Evolutionary conservation across 371 early-diverging fungal genomes (phyloP), one percentile per base, ranked within the genome.

Genomic region (Actinomucor elegans): DNA sequence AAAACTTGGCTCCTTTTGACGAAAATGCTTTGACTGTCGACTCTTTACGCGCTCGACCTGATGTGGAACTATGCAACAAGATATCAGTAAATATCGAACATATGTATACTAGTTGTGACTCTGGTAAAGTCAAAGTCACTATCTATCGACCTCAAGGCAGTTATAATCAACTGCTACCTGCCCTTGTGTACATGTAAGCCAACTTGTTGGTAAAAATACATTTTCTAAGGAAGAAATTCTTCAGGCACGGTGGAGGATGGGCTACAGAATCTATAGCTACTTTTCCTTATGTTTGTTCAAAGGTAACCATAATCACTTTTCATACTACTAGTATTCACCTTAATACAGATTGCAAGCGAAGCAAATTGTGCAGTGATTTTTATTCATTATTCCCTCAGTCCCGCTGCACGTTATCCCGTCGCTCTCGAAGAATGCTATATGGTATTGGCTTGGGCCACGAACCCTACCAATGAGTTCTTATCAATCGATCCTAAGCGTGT

Each of bases 341-440:
- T 10, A 31, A 10, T 29, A 10, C 48, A 59, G 59, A 15, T 61
- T 14, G 57, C 55, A 10, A 28, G 36, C 32, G 51, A 46, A 21
- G 52, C 49, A 8, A 27, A 55, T 12, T 64, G 61, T 34, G 57
- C 58, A 4, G 53, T 61, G 11, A 18, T 66, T 20, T 53, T 50
- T 45, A 57, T 61, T 10, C 53, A 66, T 38, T 66, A 66, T 21
- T 38, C 57, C 27, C 31, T 69, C 1, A 62, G 63, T 32, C 69
- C 73, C 8, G 73, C 69, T 37, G 54, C 34, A 3, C 54, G 38
- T 3, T 73, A 51, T 32, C 73, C 73, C 3, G 46, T 45, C 17
- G 69, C 67, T 9, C 20, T 64, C 2, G 55, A 73, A 10, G 64
- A 73, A 38, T 66, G 66, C 24, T 44, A 66, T 24, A 40, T 47